A percentile compares a stretch with the other conserved stretches of the same genome.
Evolutionary conservation across 495 filamentous ascomycete species (phyloP).

Genomic region (Penicillium robsamsonii): DNA sequence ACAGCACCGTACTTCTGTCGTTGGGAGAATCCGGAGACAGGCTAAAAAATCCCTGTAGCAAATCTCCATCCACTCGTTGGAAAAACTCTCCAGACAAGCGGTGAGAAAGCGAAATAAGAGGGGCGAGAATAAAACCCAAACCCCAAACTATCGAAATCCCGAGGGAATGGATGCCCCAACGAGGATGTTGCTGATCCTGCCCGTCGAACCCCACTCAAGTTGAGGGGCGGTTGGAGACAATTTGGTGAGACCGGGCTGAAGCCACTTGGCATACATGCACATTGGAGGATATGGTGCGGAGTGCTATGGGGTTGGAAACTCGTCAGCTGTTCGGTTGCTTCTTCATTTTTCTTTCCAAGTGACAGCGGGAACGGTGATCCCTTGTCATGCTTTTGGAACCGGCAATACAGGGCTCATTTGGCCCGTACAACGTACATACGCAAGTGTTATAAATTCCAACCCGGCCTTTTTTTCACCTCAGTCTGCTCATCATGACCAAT

Average conservation of each 20-base stretch:
- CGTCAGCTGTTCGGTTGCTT: constrained; percentile 4
- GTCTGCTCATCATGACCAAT: not conserved
- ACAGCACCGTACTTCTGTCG: constrained; percentile 9
- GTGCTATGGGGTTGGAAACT: constrained; percentile 10
- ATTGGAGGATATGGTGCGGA: constrained; percentile 16
- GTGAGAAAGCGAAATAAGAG: constrained; percentile 18
- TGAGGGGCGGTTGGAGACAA: constrained; percentile 13
- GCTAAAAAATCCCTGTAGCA: constrained; percentile 10
- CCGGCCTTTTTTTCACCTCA: not conserved
- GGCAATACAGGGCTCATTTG: constrained; percentile 21
- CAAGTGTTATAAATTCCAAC: constrained; percentile 15
- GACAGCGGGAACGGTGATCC: constrained; percentile 29
- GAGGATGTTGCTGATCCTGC: constrained; percentile 28
- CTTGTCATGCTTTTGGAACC: constrained; percentile 17
- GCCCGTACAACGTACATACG: constrained; percentile 6
- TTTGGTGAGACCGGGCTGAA: constrained; percentile 17
- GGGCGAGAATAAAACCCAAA: constrained; percentile 11
- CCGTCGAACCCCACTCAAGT: constrained; percentile 23
- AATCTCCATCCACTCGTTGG: constrained; percentile 11
- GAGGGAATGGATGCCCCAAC: constrained; percentile 27
- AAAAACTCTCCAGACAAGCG: constrained; percentile 22
- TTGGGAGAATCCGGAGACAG: not conserved
- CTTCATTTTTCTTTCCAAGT: constrained; percentile 15
- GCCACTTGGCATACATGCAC: constrained; percentile 22
- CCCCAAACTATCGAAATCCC: constrained; percentile 24